Evolutionary conservation across 305 asterid species (phyloP).

Genomic region (Fraxinus paxiana): DNA sequence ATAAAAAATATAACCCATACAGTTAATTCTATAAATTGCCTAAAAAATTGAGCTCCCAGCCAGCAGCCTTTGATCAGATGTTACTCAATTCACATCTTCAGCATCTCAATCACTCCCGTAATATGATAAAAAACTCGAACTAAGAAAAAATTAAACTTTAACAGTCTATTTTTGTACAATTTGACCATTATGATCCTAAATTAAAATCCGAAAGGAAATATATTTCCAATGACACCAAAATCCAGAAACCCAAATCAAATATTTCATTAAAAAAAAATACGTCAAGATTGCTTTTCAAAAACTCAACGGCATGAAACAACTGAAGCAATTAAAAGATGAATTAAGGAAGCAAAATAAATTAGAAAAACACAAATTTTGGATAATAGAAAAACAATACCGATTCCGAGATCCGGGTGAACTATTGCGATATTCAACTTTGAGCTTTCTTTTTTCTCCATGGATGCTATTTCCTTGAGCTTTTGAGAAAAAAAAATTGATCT

Average conservation of each 20-base stretch:
- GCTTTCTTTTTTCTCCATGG: conserved; percentile 44
- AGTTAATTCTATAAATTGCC: background rate
- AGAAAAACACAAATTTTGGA: background rate
- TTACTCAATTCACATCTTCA: background rate
- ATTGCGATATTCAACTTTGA: conserved; percentile 65
- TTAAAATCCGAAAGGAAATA: background rate
- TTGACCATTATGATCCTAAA: background rate
- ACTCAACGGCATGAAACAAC: background rate
- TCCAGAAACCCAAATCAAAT: background rate
- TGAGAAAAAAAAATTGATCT: background rate
- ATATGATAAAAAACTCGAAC: background rate
- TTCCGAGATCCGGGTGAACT: conserved; percentile 92
- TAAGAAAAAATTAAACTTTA: background rate
- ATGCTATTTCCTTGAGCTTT: background rate
- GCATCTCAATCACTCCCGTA: background rate
- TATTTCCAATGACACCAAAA: background rate
- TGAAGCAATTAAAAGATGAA: background rate
- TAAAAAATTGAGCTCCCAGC: background rate
- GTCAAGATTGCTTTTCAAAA: background rate
- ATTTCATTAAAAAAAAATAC: background rate
- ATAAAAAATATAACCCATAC: background rate
- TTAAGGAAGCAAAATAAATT: background rate
- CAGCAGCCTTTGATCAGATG: background rate
- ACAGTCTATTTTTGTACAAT: background rate
- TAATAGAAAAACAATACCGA: conserved; percentile 34